Evolutionary conservation across 164 flowering plant genomes (phyloP).

Genomic region (Magnolia sinica): DNA sequence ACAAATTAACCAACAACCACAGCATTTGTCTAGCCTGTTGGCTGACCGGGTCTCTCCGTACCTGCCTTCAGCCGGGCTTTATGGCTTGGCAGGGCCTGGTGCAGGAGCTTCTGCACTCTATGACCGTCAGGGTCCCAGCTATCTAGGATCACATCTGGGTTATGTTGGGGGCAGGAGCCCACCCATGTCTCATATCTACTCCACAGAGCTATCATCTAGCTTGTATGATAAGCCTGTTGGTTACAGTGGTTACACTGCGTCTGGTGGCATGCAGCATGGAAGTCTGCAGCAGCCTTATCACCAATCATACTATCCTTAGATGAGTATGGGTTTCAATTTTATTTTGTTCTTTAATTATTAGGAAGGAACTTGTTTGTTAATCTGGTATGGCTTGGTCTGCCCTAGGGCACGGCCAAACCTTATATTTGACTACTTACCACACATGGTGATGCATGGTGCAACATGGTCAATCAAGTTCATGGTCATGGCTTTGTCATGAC

Average conservation of each 20-base stretch:
- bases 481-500: not conserved
- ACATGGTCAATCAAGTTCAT: not conserved
- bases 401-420: not conserved
- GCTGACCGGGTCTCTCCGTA: not conserved
- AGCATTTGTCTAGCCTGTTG: not conserved
- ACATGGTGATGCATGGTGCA: not conserved
- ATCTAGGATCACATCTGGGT: conserved; percentile 3
- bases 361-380: not conserved
- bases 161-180: conserved; percentile 6
- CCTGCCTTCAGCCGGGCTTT: not conserved
- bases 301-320: not conserved
- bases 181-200: conserved; percentile 8
- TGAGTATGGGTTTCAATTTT: not conserved
- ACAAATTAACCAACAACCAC: not conserved
- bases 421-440: not conserved
- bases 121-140: conserved; percentile 8
- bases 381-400: not conserved
- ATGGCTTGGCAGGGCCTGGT: conserved; percentile 9
- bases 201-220: not conserved
- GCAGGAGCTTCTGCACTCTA: not conserved
- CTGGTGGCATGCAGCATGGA: not conserved
- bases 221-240: not conserved
- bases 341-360: too few relatives aligned
- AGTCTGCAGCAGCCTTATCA: not conserved
- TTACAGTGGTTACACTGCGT: not conserved